phyloP scores from a whole-genome alignment of 768 basidiomycete species.

The Lactarius quietus region DNA sequence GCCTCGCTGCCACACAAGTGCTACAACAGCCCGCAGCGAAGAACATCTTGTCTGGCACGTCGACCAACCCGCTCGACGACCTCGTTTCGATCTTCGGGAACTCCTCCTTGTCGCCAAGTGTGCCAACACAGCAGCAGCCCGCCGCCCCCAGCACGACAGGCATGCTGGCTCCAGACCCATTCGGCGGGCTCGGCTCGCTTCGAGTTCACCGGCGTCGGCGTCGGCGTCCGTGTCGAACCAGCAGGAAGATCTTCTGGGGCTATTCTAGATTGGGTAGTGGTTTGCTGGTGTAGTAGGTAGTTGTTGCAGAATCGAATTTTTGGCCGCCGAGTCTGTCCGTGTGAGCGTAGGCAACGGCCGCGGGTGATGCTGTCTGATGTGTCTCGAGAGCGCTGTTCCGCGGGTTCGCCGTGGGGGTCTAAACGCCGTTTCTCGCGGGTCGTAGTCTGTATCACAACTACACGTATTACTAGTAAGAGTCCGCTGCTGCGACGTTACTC shows the following conservation, averaged over 20 bases:
- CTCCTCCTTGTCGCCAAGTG: constrained; percentile 34
- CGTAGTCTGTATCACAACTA: too few relatives aligned
- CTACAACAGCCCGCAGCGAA: constrained; percentile 69
- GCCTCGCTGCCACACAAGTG: constrained; percentile 73
- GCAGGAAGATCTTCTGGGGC: constrained; percentile 19
- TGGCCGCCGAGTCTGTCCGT: background rate
- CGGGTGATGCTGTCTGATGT: background rate
- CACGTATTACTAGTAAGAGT: too few relatives aligned
- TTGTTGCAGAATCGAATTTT: constrained; percentile 7
- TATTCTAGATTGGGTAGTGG: constrained; percentile 19
- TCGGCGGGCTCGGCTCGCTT: constrained; percentile 12
- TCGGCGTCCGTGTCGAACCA: constrained; percentile 19
- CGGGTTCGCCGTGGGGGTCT: background rate
- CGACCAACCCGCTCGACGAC: constrained; percentile 88
- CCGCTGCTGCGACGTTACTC: too few relatives aligned
- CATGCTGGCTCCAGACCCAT: constrained; percentile 24
- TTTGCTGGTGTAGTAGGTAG: constrained; percentile 14
- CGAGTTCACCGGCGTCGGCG: constrained; percentile 26
- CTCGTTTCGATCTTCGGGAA: constrained; percentile 88
- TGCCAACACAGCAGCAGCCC: constrained; percentile 1
- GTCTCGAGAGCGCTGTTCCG: background rate
- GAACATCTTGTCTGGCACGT: constrained; percentile 72
- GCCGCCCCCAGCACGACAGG: constrained; percentile 1
- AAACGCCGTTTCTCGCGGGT: too few relatives aligned
- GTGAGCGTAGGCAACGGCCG: background rate